Evolutionary conservation across 2,329 filamentous ascomycete species (phyloP), one percentile per base, ranked within the genome.

Genomic region (Verticillium longisporum): DNA sequence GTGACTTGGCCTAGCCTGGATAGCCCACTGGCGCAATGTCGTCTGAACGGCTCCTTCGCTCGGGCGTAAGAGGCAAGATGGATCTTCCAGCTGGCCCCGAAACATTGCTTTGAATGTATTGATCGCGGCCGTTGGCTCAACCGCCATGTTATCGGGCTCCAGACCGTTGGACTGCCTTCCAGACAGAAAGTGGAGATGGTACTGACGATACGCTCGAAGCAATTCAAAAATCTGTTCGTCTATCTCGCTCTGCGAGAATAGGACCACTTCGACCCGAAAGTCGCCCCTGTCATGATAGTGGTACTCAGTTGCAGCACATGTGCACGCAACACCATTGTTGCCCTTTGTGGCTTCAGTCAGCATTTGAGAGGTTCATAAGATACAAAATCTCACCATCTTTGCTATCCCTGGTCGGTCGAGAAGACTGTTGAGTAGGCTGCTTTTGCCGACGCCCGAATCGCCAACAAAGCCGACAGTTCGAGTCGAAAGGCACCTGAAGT

Each of bases 361-460:
- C 55, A 50, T 54, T 13, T 9, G 26, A 33, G 9, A 56, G 55
- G 33, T 37, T 59, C 26, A 31, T 10, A 7, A 18, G 32, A 6
- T 58, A 18, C 9, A 18, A 3, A 7, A 4, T 66, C 77, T 72
- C 69, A 81, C 79, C 1, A 77, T 70, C 63, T 75, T 71, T 0
- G 78, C 78, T 1, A 83, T 69, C 1, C 67, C 70, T 1, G 64
- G 57, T 0, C 57, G 69, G 57, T 82, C 79, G 3, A 83, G 69
- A 1, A 82, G 69, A 0, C 77, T 80, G 64, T 82, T 82, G 15
- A 82, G 69, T 3, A 82, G 66, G 61, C 79, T 82, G 61, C 78
- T 81, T 68, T 82, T 81, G 0, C 79, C 77, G 37, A 75, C 77
- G 3, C 79, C 80, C 13, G 79, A 79, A 62, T 80, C 79, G 0